Evolutionary conservation across 371 early-diverging fungal species (phyloP).

Genomic region (Furculomyces boomerangus): DNA sequence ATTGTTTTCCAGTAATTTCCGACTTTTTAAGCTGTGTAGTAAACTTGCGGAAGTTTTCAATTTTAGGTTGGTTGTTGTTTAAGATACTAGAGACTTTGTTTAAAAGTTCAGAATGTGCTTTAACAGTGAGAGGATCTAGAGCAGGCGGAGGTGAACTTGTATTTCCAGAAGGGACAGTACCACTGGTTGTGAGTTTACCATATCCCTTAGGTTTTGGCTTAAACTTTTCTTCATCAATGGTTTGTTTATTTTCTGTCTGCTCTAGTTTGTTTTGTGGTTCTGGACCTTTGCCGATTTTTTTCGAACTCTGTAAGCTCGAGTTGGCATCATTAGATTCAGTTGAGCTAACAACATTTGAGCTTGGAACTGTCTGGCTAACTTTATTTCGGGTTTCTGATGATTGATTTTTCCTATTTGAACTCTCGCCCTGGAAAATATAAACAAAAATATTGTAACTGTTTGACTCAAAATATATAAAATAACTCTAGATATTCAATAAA

Average conservation of each 20-base stretch:
- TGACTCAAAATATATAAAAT: no score
- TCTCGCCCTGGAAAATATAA: no score
- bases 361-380: no score
- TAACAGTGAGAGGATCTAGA: neutral
- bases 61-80: neutral
- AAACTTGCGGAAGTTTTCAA: neutral
- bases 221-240: no score
- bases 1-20: neutral
- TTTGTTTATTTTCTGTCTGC: neutral
- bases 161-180: neutral
- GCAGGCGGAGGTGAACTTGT: neutral
- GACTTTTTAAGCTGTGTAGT: neutral
- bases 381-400: no score
- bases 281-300: neutral
- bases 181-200: neutral
- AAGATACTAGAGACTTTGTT: neutral
- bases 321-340: no score
- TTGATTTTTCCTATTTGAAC: no score
- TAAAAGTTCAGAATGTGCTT: neutral
- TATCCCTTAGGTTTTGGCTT: neutral
- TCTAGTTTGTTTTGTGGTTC: neutral
- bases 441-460: no score
- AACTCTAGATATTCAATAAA: no score
- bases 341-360: no score
- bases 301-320: no score